Percentiles rank a stretch among this genome's conserved stretches.
These are phyloP conservation scores for Tetrapisispora taiwanensis DNA, from an alignment of 805 yeast species.

Conservation along the genomic window DNA sequence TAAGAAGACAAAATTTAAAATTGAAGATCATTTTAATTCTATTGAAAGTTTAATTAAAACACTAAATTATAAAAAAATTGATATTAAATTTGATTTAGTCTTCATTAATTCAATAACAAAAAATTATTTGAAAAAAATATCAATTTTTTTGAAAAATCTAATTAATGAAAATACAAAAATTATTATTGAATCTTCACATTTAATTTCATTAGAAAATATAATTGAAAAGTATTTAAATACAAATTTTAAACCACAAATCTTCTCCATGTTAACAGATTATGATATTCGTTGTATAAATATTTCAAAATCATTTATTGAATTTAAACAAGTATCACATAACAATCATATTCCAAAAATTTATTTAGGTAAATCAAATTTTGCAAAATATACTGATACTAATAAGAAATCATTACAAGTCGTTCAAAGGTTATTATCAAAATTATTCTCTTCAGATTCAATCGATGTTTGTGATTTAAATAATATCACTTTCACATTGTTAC, in stretches of 20 bases:
- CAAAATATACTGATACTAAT: not conserved
- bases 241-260: constrained; percentile 28
- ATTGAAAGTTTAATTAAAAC: constrained; percentile 9
- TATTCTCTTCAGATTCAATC: constrained; percentile 28
- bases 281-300: constrained; percentile 38
- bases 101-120: constrained; percentile 27
- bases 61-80: not conserved
- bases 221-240: constrained; percentile 34
- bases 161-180: constrained; percentile 37
- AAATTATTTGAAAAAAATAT: constrained; percentile 6
- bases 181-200: constrained; percentile 57
- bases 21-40: constrained; percentile 21
- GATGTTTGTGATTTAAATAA: constrained; percentile 22
- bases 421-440: constrained; percentile 12
- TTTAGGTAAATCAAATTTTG: constrained; percentile 30
- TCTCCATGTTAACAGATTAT: constrained; percentile 52
- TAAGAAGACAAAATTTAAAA: constrained; percentile 10
- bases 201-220: constrained; percentile 58
- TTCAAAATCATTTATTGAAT: constrained; percentile 26
- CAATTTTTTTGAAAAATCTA: constrained; percentile 38
- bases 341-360: not conserved
- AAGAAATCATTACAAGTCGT: constrained; percentile 9
- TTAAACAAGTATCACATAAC: constrained; percentile 1
- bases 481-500: constrained; percentile 51
- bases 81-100: constrained; percentile 32